Evolutionary conservation across 2,329 filamentous ascomycete species (phyloP), one percentile per base, ranked within the genome.

Genomic region (Hypoxylon rubiginosum): DNA sequence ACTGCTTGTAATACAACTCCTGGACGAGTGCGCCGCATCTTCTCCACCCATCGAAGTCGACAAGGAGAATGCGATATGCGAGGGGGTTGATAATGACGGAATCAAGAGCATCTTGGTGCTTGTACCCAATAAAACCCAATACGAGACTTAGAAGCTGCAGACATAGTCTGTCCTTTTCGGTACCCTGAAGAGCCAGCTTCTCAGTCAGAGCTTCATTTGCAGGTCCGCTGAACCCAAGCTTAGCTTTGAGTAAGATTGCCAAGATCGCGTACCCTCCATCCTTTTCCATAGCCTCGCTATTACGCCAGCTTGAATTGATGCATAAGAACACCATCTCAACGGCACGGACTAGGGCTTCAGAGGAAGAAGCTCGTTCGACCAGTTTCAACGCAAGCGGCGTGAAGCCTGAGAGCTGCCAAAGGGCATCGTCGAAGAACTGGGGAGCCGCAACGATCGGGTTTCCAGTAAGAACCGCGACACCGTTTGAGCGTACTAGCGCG

Each of bases 211-310:
- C 75, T 72, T 67, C 78, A 70, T 50, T 79, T 71, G 71, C 74
- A 49, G 81, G 72, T 15, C 80, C 77, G 57, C 76, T 74, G 54
- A 85, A 84, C 4, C 91, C 91, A 32, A 97, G 83, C 77, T 97
- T 97, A 58, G 92, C 92, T 58, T 93, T 90, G 24, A 99, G 81
- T 17, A 98, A 85, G 78, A 94, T 89, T 43, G 92, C 92, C 54
- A 99, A 82, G 36, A 98, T 92, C 26, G 92, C 91, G 76, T 97
- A 99, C 0, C 95, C 97, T 71, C 97, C 96, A 64, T 97, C 94
- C 73, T 92, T 90, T 78, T 99, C 96, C 92, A 99, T 97, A 26
- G 96, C 94, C 77, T 99, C 97, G 71, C 96, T 98, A 71, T 98
- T 98, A 69, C 96, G 88, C 96, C 97, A 99, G 76, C 92, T 98